Conservation (phyloP, 1,284 basidiomycete genomes). For the Fistulina hepatica region DNA sequence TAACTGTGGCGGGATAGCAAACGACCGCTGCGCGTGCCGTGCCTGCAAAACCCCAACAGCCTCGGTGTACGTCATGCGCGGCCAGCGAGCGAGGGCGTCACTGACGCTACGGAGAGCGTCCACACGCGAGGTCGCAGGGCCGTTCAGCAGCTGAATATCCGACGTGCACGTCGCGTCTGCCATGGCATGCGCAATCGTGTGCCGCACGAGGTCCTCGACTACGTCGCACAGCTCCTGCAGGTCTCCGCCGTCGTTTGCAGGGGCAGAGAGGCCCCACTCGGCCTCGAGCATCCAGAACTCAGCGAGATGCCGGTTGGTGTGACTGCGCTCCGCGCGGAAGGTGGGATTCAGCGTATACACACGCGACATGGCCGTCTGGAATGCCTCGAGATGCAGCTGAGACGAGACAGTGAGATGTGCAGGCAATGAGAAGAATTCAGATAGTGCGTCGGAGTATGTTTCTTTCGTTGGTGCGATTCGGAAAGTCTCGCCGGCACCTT, state of each 20-base stretch:
- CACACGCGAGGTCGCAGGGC: constrained; percentile 20
- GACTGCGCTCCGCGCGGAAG: constrained; percentile 86
- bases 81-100: constrained; percentile 35
- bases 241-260: too few species aligned
- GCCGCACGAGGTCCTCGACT: constrained; percentile 57
- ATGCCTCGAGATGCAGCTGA: constrained; percentile 90
- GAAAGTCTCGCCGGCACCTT: constrained; percentile 96
- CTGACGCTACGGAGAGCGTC: constrained; percentile 25
- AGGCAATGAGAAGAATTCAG: constrained; percentile 60
- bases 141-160: constrained; percentile 29
- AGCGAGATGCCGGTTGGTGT: constrained; percentile 85
- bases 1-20: constrained; percentile 55
- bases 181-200: constrained; percentile 22
- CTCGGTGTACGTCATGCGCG: constrained; percentile 72
- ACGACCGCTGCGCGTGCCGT: constrained; percentile 29
- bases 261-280: constrained; percentile 61
- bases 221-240: constrained; percentile 52
- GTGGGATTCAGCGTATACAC: constrained; percentile 88
- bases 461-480: constrained; percentile 37
- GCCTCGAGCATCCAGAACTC: constrained; percentile 99
- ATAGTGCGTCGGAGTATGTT: constrained; percentile 19
- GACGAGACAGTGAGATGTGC: constrained; percentile 92
- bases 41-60: constrained; percentile 55
- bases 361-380: constrained; percentile 67
- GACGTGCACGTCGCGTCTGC: constrained; percentile 16